Conservation (phyloP, 2,329 filamentous ascomycete species). For the Aspergillus vadensis region DNA sequence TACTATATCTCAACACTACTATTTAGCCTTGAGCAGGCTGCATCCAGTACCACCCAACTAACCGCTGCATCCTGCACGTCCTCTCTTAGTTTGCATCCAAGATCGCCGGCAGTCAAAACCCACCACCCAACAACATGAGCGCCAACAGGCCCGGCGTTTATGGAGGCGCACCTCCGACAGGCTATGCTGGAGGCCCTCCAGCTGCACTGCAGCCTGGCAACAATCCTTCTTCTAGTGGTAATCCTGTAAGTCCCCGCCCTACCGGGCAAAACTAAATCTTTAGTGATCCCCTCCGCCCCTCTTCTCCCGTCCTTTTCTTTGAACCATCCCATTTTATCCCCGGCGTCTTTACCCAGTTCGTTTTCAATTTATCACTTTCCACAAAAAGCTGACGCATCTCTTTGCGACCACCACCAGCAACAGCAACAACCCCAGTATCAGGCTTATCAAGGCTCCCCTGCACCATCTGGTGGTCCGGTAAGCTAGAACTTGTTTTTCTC, state of each 20-base stretch:
- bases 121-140: conserved; percentile 18
- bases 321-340: not conserved
- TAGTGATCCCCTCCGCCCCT: conserved; percentile 9
- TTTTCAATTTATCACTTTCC: not conserved
- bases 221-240: not conserved
- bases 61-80: conserved; percentile 19
- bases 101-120: conserved; percentile 41
- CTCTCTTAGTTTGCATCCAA: conserved; percentile 40
- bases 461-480: conserved; percentile 38
- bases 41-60: conserved; percentile 9
- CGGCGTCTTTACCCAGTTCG: not conserved
- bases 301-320: conserved; percentile 7
- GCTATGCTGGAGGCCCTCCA: conserved; percentile 43
- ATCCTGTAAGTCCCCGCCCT: conserved; percentile 48
- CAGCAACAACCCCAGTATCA: conserved; percentile 50
- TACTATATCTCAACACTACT: not conserved
- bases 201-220: conserved; percentile 36
- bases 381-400: conserved; percentile 7
- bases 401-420: conserved; percentile 10
- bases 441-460: conserved; percentile 52
- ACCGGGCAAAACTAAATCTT: conserved; percentile 9
- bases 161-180: conserved; percentile 38
- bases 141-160: conserved; percentile 31
- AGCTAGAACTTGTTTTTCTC: conserved; percentile 28
- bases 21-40: not conserved